phyloP scores from a whole-genome alignment of 2,329 filamentous ascomycete genomes.

The Ustulina deusta region DNA sequence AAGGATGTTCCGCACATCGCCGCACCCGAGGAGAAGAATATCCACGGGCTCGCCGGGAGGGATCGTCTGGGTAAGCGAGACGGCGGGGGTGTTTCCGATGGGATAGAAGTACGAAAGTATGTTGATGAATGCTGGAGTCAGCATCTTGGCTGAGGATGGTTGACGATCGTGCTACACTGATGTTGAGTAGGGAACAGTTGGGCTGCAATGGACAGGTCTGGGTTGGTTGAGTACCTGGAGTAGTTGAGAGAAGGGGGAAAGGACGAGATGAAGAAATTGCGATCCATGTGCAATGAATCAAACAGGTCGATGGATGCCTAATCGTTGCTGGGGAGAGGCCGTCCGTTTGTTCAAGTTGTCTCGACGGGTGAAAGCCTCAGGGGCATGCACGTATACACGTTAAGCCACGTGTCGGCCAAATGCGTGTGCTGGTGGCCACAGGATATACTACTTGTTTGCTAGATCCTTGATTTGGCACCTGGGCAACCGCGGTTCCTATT shows the following conservation, averaged over 20 bases:
- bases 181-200: not conserved
- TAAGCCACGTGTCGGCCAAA: not conserved
- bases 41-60: not conserved
- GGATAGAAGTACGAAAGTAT: not conserved
- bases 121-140: conserved; percentile 15
- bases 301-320: not conserved
- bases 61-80: not conserved
- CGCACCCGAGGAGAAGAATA: not conserved
- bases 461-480: not conserved
- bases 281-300: not conserved
- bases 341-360: not conserved
- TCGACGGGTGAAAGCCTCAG: not conserved
- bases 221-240: not conserved
- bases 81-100: not conserved
- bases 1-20: conserved; percentile 2
- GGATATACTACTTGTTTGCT: not conserved
- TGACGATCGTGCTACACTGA: not conserved
- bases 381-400: not conserved
- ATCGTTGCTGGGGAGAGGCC: not conserved
- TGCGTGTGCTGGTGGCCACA: not conserved
- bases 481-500: not conserved
- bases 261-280: not conserved
- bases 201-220: not conserved
- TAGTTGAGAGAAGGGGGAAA: not conserved
- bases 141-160: conserved; percentile 29